These are phyloP conservation scores for Fusarium mundagurra DNA, from an alignment of 2,329 filamentous ascomycete genomes.

Conservation along the genomic window DNA sequence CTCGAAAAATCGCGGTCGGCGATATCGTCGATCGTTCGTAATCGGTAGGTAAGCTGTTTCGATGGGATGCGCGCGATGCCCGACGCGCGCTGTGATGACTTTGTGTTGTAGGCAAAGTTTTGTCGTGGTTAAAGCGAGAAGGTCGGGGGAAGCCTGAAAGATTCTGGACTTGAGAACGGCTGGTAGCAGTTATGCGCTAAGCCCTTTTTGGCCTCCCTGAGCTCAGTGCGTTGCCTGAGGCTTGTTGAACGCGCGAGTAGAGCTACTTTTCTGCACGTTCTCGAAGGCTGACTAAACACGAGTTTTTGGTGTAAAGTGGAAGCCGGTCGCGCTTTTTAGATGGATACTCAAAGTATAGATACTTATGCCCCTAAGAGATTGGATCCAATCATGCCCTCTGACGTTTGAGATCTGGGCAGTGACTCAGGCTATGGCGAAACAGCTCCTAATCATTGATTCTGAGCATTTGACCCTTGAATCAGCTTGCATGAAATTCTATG, in stretches of 20 bases:
- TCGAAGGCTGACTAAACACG: conserved; percentile 41
- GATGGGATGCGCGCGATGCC: conserved; percentile 55
- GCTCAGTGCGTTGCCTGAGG: conserved; percentile 41
- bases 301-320: neutral
- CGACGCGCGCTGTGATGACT: conserved; percentile 64
- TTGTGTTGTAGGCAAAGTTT: conserved; percentile 52
- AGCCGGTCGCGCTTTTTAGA: conserved; percentile 7
- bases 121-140: conserved; percentile 56
- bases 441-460: conserved; percentile 32
- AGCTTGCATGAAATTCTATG: conserved; percentile 14
- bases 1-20: conserved; percentile 50
- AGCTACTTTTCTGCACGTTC: conserved; percentile 23
- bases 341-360: conserved; percentile 23
- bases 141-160: conserved; percentile 53
- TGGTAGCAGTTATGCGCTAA: conserved; percentile 44
- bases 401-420: conserved; percentile 33
- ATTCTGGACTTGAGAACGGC: conserved; percentile 56
- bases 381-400: conserved; percentile 22
- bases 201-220: conserved; percentile 28
- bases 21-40: conserved; percentile 46
- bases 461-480: conserved; percentile 9
- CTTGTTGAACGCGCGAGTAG: conserved; percentile 11
- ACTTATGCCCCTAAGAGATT: conserved; percentile 16
- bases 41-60: conserved; percentile 42
- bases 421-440: conserved; percentile 36